Base-by-base conservation (phyloP, 177 flowering plant species). In the Vitis hybrid region DNA sequence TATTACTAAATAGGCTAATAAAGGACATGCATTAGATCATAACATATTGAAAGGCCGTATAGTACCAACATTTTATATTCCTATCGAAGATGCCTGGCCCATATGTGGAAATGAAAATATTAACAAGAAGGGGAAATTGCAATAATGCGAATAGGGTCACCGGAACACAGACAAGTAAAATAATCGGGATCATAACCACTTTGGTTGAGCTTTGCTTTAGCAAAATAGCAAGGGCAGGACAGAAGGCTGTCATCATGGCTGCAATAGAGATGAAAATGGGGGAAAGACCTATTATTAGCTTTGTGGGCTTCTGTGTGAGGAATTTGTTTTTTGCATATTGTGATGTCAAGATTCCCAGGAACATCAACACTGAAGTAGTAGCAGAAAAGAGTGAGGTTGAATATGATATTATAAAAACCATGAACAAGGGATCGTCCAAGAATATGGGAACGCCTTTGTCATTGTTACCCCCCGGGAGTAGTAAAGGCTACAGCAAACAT, bases 71-170 rank as follows among this genome's bases (percentile, higher is more conserved):
- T 5, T 32, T 0, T 32, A 32, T 2, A 2, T 32, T 68, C 55
- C 18, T 75, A 62, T 75, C 67, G 21, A 75, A 75, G 51, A 75
- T 66, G 2, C 78, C 66, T 40, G 70, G 74, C 46, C 73, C 73
- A 48, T 70, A 75, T 4, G 78, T 75, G 18, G 78, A 65, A 6
- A 27, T n/a, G 60, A 65, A 75, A 30, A 74, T 68, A 1, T 74
- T 64, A 14, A 69, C 52, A 6, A 74, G 56, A 7, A 74, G 69
- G 8, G 72, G 77, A 6, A 68, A 69, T 13, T 68, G 72, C 58
- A 30, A 11, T 2, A 14, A 56, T 2, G 35, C 52, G 46, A 74
- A 74, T 4, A 58, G 18, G n/a, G 18, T 19, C 4, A 69, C 65
- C 2, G 72, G 62, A 12, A 74, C 11, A 57, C 18, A 21, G 14